phyloP scores from a whole-genome alignment of 202 grass and related monocot species.

The Dendrocalamus latiflorus region DNA sequence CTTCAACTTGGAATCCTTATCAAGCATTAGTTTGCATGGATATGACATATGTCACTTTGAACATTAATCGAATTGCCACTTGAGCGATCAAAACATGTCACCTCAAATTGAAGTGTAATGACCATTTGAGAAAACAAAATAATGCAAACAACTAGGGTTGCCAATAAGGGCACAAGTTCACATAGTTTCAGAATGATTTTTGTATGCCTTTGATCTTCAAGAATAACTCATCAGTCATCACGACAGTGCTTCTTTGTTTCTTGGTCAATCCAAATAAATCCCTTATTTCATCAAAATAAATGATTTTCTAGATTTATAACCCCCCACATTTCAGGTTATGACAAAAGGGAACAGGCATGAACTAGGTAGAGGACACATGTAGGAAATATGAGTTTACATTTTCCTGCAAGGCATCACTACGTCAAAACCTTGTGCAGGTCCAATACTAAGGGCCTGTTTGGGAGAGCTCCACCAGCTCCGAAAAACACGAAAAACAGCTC shows the following conservation, averaged over 20 bases:
- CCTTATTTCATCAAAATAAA: not conserved
- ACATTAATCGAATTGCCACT: not conserved
- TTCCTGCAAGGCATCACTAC: no score
- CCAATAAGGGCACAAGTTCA: not conserved
- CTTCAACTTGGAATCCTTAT: no score
- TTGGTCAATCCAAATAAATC: slow-evolving; percentile 11
- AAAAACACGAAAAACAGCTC: no score
- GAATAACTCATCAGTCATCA: not conserved
- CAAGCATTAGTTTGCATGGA: not conserved
- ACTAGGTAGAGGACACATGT: not conserved
- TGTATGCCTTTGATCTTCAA: not conserved
- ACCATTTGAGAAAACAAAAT: slow-evolving; percentile 4
- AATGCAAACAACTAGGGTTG: not conserved
- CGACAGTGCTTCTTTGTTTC: not conserved
- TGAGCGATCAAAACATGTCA: not conserved
- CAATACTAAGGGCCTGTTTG: no score
- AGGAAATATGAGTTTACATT: not conserved
- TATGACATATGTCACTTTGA: not conserved
- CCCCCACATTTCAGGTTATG: not conserved
- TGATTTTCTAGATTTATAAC: not conserved
- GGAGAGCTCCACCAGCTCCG: no score
- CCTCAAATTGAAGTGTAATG: not conserved
- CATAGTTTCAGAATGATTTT: not conserved
- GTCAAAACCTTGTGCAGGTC: not conserved
- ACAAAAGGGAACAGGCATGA: not conserved